phyloP scores from a whole-genome alignment of 129 eudicot genomes.

The Dittrichia graveolens region DNA sequence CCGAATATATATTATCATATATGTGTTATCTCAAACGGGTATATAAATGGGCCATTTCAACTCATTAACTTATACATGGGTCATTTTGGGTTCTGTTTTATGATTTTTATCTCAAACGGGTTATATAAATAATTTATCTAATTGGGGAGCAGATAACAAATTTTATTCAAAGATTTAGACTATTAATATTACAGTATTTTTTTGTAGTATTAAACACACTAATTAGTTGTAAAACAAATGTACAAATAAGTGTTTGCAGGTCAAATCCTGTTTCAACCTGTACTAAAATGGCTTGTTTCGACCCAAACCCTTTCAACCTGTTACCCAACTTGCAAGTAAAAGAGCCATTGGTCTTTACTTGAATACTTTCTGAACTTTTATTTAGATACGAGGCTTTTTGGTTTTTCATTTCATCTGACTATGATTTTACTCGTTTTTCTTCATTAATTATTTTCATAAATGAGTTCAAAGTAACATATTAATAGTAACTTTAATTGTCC shows the following conservation, averaged over 20 bases:
- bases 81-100: not conserved
- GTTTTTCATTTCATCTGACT: not conserved
- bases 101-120: conserved; percentile 7
- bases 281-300: not conserved
- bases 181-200: not conserved
- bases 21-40: not conserved
- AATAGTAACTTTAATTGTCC: not conserved
- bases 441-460: not conserved
- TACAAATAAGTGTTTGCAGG: not conserved
- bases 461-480: not conserved
- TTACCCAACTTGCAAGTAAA: not conserved
- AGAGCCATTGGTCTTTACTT: not conserved
- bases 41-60: not conserved
- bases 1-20: not conserved
- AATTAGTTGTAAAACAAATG: not conserved
- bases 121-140: no score
- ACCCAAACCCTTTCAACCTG: not conserved
- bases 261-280: not conserved
- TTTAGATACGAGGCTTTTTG: not conserved
- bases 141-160: no score
- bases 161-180: no score
- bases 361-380: not conserved
- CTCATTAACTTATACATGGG: not conserved
- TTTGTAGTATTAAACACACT: not conserved
- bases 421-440: not conserved